phyloP scores from a whole-genome alignment of 1,139 yeast species.

The Lodderomyces orthopsilosis region DNA sequence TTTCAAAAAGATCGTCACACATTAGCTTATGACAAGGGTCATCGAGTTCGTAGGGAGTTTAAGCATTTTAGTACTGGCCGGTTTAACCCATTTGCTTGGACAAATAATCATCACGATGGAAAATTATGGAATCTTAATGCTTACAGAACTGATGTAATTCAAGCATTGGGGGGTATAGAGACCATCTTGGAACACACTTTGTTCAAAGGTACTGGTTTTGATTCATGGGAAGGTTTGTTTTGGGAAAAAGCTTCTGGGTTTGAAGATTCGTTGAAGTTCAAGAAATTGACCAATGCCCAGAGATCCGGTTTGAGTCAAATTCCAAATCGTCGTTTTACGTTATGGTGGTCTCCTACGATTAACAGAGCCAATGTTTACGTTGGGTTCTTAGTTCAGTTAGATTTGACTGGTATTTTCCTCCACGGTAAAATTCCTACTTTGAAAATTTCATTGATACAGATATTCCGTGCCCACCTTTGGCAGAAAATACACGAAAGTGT shows the following conservation, averaged over 20 bases:
- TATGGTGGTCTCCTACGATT: constrained; percentile 99
- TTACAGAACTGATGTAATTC: constrained; percentile 93
- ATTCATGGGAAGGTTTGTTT: constrained; percentile 97
- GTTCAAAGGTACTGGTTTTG: constrained; percentile 96
- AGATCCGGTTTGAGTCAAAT: constrained; percentile 96
- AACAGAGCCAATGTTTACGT: constrained; percentile 97
- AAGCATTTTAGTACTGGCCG: constrained; percentile 70
- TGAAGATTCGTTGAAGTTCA: constrained; percentile 92
- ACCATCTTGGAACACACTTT: constrained; percentile 93
- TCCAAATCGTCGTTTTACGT: constrained; percentile 93
- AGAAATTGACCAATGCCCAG: constrained; percentile 95
- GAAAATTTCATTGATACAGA: constrained; percentile 91
- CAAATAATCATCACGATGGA: constrained; percentile 90
- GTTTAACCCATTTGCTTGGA: constrained; percentile 96
- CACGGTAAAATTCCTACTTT: constrained; percentile 98
- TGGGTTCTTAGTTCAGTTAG: constrained; percentile 94
- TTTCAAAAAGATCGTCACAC: constrained; percentile 96
- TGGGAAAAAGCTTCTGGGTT: constrained; percentile 98
- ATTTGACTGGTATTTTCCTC: constrained; percentile 91
- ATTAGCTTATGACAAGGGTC: constrained; percentile 92
- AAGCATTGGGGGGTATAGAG: constrained; percentile 96
- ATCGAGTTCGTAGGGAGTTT: constrained; percentile 77
- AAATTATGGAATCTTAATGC: constrained; percentile 91
- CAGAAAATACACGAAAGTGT: constrained; percentile 97
- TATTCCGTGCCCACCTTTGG: constrained; percentile 98